Evolutionary conservation across 2,329 filamentous ascomycete species (phyloP).

Genomic region (Cercospora berteroae): DNA sequence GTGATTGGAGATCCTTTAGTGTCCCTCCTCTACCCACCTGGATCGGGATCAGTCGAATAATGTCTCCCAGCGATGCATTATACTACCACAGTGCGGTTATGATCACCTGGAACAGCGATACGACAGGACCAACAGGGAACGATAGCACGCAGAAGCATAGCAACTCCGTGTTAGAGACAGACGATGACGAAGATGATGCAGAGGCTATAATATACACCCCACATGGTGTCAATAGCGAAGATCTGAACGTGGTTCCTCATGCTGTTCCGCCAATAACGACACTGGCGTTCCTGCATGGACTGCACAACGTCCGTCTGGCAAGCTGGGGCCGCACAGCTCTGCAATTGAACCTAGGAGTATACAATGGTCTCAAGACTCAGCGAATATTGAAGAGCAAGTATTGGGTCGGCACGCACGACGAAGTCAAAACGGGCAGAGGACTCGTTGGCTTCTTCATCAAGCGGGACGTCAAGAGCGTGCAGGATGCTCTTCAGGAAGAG

Average conservation of each 20-base stretch:
- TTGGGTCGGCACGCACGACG: slow-evolving; percentile 66
- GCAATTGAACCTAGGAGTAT: slow-evolving; percentile 63
- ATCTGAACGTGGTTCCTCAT: slow-evolving; percentile 45
- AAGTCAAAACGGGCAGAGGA: slow-evolving; percentile 59
- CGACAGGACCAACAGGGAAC: background rate
- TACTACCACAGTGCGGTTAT: slow-evolving; percentile 63
- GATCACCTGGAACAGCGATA: slow-evolving; percentile 52
- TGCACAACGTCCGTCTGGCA: slow-evolving; percentile 59
- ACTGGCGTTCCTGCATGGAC: slow-evolving; percentile 62
- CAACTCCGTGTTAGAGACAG: slow-evolving; percentile 16
- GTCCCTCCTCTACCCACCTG: slow-evolving; percentile 55
- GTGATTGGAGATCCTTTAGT: slow-evolving; percentile 49
- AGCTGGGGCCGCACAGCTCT: slow-evolving; percentile 39
- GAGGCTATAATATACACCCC: slow-evolving; percentile 65
- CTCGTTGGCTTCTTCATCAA: slow-evolving; percentile 54
- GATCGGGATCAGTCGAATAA: slow-evolving; percentile 60
- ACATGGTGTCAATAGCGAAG: slow-evolving; percentile 55
- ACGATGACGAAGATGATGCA: slow-evolving; percentile 38
- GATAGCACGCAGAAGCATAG: slow-evolving; percentile 20
- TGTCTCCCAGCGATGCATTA: slow-evolving; percentile 54
- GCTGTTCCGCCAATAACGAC: slow-evolving; percentile 51
- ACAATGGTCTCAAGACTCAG: slow-evolving; percentile 60
- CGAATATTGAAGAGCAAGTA: slow-evolving; percentile 55
- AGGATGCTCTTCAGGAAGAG: slow-evolving; percentile 51
- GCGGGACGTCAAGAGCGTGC: slow-evolving; percentile 43